Conservation (phyloP, 139 green algal genomes). For the Chlamydomonas schloesseri region DNA sequence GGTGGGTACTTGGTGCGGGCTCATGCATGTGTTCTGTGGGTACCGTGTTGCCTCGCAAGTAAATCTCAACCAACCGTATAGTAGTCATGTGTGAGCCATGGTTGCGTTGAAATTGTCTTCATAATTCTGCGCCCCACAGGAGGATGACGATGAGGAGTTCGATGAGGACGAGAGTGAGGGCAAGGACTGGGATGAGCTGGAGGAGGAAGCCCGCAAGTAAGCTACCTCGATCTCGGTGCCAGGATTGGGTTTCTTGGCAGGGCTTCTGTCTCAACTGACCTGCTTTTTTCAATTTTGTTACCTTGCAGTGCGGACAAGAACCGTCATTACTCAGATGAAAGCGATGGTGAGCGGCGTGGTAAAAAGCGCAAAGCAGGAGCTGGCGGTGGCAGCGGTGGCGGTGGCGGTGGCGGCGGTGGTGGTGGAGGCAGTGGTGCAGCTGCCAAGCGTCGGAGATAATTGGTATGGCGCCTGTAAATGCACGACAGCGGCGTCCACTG, state of each 20-base stretch:
- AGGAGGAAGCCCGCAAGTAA: constrained; percentile 81
- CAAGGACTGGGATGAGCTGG: constrained; percentile 89
- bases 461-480: too few relatives aligned
- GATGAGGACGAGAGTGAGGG: constrained; percentile 83
- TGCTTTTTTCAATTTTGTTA: not conserved
- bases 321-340: constrained; percentile 36
- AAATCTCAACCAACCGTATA: too few relatives aligned
- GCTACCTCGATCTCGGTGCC: not conserved
- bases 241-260: not conserved
- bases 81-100: too few relatives aligned
- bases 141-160: constrained; percentile 64
- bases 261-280: not conserved
- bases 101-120: not conserved
- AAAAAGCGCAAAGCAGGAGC: constrained; percentile 34
- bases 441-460: constrained; percentile 10
- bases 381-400: not conserved
- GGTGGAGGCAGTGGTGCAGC: not conserved
- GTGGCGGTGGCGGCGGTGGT: not conserved
- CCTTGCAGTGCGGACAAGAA: constrained; percentile 48
- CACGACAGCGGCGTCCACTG: too few relatives aligned
- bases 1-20: not conserved
- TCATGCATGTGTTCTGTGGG: not conserved
- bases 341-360: constrained; percentile 47
- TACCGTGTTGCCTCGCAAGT: too few relatives aligned
- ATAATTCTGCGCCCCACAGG: constrained; percentile 9